phyloP scores from a whole-genome alignment of 176 grass and related monocot species.

The Metroxylon sagu region DNA sequence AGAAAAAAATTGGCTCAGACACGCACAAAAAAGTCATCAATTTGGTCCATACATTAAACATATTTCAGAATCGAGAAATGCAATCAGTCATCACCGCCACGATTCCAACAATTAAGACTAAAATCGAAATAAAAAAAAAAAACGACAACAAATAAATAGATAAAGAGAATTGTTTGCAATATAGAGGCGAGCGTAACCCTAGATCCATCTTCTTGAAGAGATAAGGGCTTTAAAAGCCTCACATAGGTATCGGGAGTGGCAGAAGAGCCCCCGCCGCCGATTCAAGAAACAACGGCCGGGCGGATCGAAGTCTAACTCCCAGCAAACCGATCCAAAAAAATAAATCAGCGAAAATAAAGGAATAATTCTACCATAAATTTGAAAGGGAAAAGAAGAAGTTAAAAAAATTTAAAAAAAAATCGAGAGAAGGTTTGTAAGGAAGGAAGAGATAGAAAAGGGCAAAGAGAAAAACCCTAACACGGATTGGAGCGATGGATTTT shows the following conservation, averaged over 20 bases:
- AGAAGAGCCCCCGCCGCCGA: slow-evolving; percentile 6
- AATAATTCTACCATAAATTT: no score
- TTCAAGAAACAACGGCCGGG: neutral
- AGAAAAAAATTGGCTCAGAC: neutral
- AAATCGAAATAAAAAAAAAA: neutral
- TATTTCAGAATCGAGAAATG: neutral
- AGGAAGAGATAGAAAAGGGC: no score
- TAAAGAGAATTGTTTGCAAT: neutral
- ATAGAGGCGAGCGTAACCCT: slow-evolving; percentile 33
- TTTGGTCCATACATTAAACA: no score
- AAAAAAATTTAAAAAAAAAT: no score
- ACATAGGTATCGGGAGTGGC: slow-evolving; percentile 23
- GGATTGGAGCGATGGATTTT: no score
- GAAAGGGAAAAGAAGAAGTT: no score
- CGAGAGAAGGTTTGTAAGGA: no score
- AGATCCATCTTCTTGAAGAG: neutral
- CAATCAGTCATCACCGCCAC: neutral
- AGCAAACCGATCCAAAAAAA: neutral
- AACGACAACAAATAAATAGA: neutral
- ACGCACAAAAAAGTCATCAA: no score
- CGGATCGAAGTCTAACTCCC: slow-evolving; percentile 11
- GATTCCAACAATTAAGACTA: neutral
- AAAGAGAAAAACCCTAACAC: no score
- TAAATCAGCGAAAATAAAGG: no score
- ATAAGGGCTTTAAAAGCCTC: slow-evolving; percentile 30